Evolutionary conservation across 2,329 filamentous ascomycete species (phyloP), one percentile per base, ranked within the genome.

Genomic region (Claviceps lovelessii): DNA sequence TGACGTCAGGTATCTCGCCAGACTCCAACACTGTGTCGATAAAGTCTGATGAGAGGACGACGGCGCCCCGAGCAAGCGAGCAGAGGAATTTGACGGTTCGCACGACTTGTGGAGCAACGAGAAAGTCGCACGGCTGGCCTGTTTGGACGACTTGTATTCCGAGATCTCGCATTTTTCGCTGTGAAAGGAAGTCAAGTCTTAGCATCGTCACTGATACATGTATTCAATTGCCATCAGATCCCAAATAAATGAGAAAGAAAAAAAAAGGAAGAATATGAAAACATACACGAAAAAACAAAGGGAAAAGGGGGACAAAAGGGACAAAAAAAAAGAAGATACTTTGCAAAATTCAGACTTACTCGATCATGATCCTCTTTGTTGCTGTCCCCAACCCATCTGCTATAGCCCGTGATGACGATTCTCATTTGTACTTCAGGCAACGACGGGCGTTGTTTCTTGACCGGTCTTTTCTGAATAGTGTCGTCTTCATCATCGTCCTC

Each of bases 21-120:
- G 81, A 75, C 49, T 86, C 81, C 11, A 97, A 75, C 49, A 86
- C 88, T 29, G 80, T 76, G 55, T 91, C 86, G 55, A 98, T 80
- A 67, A 89, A 98, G 9, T 80, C 77, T 0, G 85, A 86, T 49
- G 83, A 83, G 54, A 97, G 78, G 47, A 97, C 80, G 1, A 80
- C 77, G 0, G 90, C 88, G 0, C 87, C 90, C 56, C 82, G 83
- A 19, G 93, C 90, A 33, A 98, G 73, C 13, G 90, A 89, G 58
- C 85, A 86, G 51, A 97, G 83, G 65, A 98, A 98, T 65, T 98
- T 98, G 66, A 88, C 83, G 0, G 93, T 98, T 42, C 93, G 85
- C 39, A 96, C 81, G 58, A 97, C 82, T 46, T 83, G 80, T 0
- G 91, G 93, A 4, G 91, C 91, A 39, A 89, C 90, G 11, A 98